These are phyloP conservation scores for Nemania abortiva DNA, from an alignment of 2,329 filamentous ascomycete species.

Conservation along the genomic window DNA sequence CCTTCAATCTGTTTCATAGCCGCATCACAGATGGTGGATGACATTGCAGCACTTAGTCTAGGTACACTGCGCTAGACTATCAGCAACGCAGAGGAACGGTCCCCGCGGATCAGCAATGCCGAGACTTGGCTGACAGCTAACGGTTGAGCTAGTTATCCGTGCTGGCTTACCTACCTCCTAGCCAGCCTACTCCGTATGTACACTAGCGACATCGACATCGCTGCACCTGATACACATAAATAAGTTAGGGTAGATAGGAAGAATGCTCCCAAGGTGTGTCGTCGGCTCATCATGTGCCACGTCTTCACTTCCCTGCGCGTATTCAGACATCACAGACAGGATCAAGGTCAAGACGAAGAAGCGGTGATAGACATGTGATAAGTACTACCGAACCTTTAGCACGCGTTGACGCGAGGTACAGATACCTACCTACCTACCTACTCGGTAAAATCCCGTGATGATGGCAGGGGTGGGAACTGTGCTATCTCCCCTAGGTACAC, in stretches of 20 bases:
- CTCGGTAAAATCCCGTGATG: too few species aligned
- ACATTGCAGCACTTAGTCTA: neutral
- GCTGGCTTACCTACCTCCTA: neutral
- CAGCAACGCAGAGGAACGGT: constrained; percentile 11
- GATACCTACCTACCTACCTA: too few species aligned
- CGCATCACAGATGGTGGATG: neutral
- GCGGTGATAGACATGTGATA: constrained; percentile 16
- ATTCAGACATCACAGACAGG: constrained; percentile 5
- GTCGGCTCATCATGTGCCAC: constrained; percentile 29
- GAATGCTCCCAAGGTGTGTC: neutral
- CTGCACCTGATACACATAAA: too few species aligned
- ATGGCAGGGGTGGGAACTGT: too few species aligned
- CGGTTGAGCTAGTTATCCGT: constrained; percentile 20
- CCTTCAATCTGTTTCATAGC: neutral
- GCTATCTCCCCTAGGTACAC: too few species aligned
- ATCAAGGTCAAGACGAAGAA: constrained; percentile 17
- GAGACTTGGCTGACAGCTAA: constrained; percentile 36
- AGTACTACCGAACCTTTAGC: neutral
- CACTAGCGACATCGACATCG: too few species aligned
- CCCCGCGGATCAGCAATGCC: constrained; percentile 27
- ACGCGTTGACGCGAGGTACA: too few species aligned
- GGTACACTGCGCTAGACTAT: neutral
- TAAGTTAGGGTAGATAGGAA: neutral
- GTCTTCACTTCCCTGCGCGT: constrained; percentile 13
- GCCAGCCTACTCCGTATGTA: neutral